Evolutionary conservation across 164 flowering plant genomes (phyloP), one percentile per base, ranked within the genome.

Genomic region (Berberis thunbergii): DNA sequence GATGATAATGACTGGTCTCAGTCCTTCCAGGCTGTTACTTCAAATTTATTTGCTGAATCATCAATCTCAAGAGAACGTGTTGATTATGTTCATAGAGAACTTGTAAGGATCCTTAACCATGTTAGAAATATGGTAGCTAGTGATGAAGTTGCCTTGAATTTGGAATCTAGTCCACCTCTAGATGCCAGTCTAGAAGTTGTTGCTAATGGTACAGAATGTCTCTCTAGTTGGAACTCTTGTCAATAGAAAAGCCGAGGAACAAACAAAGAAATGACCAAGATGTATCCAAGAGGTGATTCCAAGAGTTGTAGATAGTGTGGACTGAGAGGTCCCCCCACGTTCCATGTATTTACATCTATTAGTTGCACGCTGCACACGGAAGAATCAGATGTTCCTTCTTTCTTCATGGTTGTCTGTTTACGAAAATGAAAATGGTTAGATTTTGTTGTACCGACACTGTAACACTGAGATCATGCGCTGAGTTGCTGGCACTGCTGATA

Each of bases 31-130:
- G 65, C 82, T 39, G 80, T 84, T 43, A 75, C 81, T 39, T 72
- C 75, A 61, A 68, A 70, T 62, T 69, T 84, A n/a, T 70, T 77
- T 63, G 53, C 77, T 41, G 89, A 87, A 66, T 83, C 93, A 65
- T 79, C 76, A 41, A 40, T 75, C 54, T 68, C 84, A 41, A 80
- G 70, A 63, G 84, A 81, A 63, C 79, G 86, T 41, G 71, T 71
- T 65, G 73, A 78, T 65, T 78, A 77, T 75, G 81, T 77, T 62
- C 83, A 71, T 41, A 65, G 66, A 67, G 82, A 81, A 63, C 73
- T 81, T 7, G 63, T 62, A 52, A 74, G 72, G 70, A 73, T 83
- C 50, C 78, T 83, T 66, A 69, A 74, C 54, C 73, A 81, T 67
- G 84, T 69, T 57, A 74, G 71, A 70, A 74, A 62, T 62, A 76